Conservation (phyloP, 805 yeast genomes). For the Starmerella riodocensis region DNA sequence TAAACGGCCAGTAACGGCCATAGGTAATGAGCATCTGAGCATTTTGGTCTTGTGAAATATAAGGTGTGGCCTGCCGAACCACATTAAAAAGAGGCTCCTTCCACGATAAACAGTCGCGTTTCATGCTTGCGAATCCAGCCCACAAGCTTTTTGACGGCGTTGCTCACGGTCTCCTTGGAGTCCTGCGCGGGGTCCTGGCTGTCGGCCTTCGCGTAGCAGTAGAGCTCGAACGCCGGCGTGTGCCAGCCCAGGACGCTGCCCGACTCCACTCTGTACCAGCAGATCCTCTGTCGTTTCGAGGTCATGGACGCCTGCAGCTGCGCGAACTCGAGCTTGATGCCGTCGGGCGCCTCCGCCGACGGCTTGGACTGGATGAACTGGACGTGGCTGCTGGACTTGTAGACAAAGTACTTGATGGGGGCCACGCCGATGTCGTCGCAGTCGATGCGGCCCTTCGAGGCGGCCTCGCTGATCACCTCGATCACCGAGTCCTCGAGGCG, state of each 20-base stretch:
- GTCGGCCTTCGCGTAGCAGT: slow-evolving; percentile 43
- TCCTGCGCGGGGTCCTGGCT: slow-evolving; percentile 10
- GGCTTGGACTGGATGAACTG: slow-evolving; percentile 40
- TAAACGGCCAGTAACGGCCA: too few species aligned
- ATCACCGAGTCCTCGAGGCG: slow-evolving; percentile 31
- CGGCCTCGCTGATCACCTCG: slow-evolving; percentile 27
- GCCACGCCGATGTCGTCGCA: slow-evolving; percentile 36
- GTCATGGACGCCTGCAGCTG: slow-evolving; percentile 30
- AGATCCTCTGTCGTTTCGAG: slow-evolving; percentile 21
- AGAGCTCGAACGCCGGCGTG: slow-evolving; percentile 49
- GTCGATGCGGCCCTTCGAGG: slow-evolving; percentile 5
- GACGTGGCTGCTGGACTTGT: slow-evolving; percentile 53
- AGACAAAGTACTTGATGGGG: slow-evolving; percentile 63
- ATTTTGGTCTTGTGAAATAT: too few species aligned
- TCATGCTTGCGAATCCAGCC: slow-evolving; percentile 67
- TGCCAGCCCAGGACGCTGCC: slow-evolving; percentile 36
- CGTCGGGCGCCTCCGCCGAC: not conserved
- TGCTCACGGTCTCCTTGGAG: slow-evolving; percentile 43
- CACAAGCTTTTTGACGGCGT: slow-evolving; percentile 50
- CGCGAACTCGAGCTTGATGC: slow-evolving; percentile 16
- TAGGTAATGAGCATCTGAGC: too few species aligned
- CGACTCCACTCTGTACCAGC: slow-evolving; percentile 20
- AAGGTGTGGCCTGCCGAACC: too few species aligned
- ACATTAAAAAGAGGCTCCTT: slow-evolving; percentile 50
- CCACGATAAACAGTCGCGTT: slow-evolving; percentile 54